These are phyloP conservation scores for Colletotrichum karsti DNA, from an alignment of 2,329 filamentous ascomycete genomes.

Conservation along the genomic window DNA sequence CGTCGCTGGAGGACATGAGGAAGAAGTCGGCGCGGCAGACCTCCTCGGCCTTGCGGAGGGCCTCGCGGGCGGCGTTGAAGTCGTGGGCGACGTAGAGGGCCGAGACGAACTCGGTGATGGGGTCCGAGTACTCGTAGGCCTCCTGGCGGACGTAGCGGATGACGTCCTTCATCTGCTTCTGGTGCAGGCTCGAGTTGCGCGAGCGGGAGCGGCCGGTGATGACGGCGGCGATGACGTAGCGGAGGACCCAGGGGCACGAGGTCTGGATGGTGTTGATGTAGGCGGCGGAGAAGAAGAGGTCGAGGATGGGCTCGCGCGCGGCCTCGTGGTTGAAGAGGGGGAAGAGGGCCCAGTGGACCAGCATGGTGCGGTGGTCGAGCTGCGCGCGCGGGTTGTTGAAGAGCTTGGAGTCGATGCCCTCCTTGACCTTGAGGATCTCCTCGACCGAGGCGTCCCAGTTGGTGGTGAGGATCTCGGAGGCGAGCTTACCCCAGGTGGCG, in stretches of 20 bases:
- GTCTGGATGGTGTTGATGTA: conserved; percentile 99
- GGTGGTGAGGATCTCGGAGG: conserved; percentile 91
- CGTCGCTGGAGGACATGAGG: conserved; percentile 83
- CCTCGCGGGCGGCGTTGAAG: conserved; percentile 94
- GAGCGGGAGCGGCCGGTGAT: conserved; percentile 88
- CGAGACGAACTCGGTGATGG: conserved; percentile 95
- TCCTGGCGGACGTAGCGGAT: conserved; percentile 96
- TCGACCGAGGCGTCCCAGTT: conserved; percentile 96
- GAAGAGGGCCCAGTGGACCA: conserved; percentile 98
- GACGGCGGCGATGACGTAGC: conserved; percentile 92
- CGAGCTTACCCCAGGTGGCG: conserved; percentile 97
- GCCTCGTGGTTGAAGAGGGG: conserved; percentile 98
- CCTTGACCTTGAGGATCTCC: conserved; percentile 89
- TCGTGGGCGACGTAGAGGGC: conserved; percentile 88
- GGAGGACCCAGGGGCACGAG: conserved; percentile 93
- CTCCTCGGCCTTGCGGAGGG: conserved; percentile 86
- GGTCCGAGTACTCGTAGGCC: conserved; percentile 96
- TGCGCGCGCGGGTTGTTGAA: conserved; percentile 97
- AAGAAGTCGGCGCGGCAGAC: conserved; percentile 96
- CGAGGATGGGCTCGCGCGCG: conserved; percentile 88
- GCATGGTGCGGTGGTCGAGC: conserved; percentile 94
- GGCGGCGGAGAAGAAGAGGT: conserved; percentile 95
- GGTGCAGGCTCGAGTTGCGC: conserved; percentile 86
- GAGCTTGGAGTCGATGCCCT: conserved; percentile 91
- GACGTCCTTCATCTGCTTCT: conserved; percentile 98